phyloP scores from a whole-genome alignment of 2,329 filamentous ascomycete species.

The Fusarium caatingaense region DNA sequence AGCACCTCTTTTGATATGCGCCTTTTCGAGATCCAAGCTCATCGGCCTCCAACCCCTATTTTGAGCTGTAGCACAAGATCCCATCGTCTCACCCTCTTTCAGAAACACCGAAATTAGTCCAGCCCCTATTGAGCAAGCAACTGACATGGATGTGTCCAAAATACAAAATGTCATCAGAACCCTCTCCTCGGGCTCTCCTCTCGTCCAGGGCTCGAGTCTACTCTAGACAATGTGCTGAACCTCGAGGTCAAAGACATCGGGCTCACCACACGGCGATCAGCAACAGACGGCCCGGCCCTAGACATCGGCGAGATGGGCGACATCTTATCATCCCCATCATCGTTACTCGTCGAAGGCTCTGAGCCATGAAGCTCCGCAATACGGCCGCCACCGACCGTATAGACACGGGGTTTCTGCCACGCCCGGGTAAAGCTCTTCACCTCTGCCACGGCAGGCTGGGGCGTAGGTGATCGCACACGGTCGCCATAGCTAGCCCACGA shows the following conservation, averaged over 20 bases:
- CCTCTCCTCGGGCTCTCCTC: background rate
- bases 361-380: constrained; percentile 17
- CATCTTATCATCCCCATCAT: background rate
- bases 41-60: background rate
- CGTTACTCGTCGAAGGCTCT: background rate
- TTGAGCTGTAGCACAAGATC: constrained; percentile 21
- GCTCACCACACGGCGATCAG: constrained; percentile 3
- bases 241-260: constrained; percentile 20
- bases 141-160: background rate
- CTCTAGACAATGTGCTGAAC: constrained; percentile 18
- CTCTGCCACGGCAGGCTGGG: constrained; percentile 44
- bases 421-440: constrained; percentile 39
- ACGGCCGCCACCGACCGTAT: constrained; percentile 29
- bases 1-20: background rate
- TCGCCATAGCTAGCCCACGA: constrained; percentile 37
- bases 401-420: constrained; percentile 42
- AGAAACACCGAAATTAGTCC: constrained; percentile 25
- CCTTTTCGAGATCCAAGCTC: background rate
- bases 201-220: background rate
- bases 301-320: constrained; percentile 24
- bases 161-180: background rate
- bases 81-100: constrained; percentile 7
- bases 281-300: background rate
- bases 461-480: constrained; percentile 39
- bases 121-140: constrained; percentile 2